Conservation (phyloP, 2,329 filamentous ascomycete species). For the Lachnellula arida region DNA sequence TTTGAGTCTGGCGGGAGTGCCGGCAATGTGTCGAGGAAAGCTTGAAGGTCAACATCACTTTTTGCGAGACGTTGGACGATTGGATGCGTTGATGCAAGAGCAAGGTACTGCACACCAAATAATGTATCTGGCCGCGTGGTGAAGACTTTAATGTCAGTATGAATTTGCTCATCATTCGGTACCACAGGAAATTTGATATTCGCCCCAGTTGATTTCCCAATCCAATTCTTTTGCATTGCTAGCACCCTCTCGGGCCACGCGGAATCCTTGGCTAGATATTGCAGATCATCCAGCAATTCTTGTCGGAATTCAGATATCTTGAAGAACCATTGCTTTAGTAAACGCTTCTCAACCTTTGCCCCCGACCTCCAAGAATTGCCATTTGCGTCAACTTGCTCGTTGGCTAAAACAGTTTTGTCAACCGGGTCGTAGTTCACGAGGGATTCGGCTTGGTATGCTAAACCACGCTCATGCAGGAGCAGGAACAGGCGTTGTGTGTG, state of each 20-base stretch:
- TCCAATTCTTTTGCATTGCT: conserved; percentile 82
- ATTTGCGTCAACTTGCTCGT: conserved; percentile 87
- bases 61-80: conserved; percentile 59
- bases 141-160: conserved; percentile 60
- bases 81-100: conserved; percentile 69
- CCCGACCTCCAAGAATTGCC: conserved; percentile 85
- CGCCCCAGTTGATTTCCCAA: conserved; percentile 73
- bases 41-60: conserved; percentile 55
- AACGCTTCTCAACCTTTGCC: conserved; percentile 73
- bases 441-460: conserved; percentile 80
- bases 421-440: conserved; percentile 88
- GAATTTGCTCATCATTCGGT: conserved; percentile 17
- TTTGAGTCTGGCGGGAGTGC: conserved; percentile 52
- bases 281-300: conserved; percentile 64
- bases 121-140: conserved; percentile 83
- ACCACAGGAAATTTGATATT: conserved; percentile 65
- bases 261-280: conserved; percentile 55
- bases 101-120: conserved; percentile 82
- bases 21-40: conserved; percentile 62
- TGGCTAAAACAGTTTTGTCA: conserved; percentile 84
- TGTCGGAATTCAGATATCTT: conserved; percentile 77
- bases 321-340: conserved; percentile 86
- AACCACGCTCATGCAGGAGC: conserved; percentile 64
- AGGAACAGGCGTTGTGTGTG: conserved; percentile 86
- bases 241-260: conserved; percentile 81